These are phyloP conservation scores for Paramecium octaurelia DNA, from an alignment of 73 alveolate species.

Conservation along the genomic window DNA sequence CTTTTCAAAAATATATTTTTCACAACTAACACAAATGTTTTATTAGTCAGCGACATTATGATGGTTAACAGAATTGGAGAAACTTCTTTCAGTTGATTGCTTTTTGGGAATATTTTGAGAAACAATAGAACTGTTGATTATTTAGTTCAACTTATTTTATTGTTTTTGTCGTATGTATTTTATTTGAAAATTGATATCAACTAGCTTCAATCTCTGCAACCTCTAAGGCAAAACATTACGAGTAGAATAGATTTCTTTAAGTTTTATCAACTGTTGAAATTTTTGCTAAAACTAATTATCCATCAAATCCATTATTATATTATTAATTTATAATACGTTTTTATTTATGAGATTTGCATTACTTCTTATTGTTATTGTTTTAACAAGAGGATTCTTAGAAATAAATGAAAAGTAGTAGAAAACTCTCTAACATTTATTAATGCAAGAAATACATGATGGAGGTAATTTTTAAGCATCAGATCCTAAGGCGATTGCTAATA, in stretches of 20 bases:
- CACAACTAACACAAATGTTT: not conserved
- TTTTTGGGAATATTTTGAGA: not conserved
- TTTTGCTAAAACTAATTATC: not conserved
- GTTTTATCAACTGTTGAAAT: not conserved
- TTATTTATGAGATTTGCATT: not conserved
- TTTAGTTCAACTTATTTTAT: not conserved
- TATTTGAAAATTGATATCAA: not conserved
- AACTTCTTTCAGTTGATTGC: not conserved
- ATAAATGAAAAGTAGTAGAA: not conserved
- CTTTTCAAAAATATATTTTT: constrained; percentile 9
- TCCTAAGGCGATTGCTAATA: constrained; percentile 26
- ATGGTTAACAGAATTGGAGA: not conserved
- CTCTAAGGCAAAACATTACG: not conserved
- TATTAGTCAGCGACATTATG: not conserved
- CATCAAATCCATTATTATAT: not conserved
- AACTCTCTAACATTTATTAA: not conserved
- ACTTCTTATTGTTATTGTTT: not conserved
- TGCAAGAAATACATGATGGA: not conserved
- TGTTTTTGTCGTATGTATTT: not conserved
- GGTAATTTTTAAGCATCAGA: constrained; percentile 15
- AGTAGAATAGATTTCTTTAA: not conserved
- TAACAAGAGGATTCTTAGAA: not conserved
- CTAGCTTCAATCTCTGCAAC: not conserved
- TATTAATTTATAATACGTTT: constrained; percentile 5
- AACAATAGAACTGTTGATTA: not conserved